Conservation (phyloP, 495 filamentous ascomycete species). For the Articulospora tetracladia region DNA sequence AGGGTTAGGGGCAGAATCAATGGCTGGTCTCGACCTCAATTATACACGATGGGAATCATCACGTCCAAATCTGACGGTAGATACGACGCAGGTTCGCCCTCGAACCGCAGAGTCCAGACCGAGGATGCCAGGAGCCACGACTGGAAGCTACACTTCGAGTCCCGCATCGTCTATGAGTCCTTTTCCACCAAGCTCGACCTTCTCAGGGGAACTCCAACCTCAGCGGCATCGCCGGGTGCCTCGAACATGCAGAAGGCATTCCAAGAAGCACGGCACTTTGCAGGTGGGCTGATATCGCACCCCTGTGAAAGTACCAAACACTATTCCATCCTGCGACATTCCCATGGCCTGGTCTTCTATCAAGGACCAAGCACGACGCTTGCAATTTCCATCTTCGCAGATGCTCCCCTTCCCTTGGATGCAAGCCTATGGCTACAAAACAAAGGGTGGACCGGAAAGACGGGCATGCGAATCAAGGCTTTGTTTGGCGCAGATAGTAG, state of each 20-base stretch:
- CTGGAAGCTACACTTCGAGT: background rate
- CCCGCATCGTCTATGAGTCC: background rate
- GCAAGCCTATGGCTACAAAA: conserved; percentile 63
- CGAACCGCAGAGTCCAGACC: background rate
- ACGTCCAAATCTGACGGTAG: background rate
- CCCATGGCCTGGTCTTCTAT: conserved; percentile 58
- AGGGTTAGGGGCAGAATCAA: too few relatives aligned
- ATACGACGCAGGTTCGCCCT: background rate
- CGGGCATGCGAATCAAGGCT: conserved; percentile 62
- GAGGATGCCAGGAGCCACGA: background rate
- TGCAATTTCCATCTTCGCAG: conserved; percentile 57
- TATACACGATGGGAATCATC: too few relatives aligned
- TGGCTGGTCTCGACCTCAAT: too few relatives aligned
- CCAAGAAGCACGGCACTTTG: conserved; percentile 47
- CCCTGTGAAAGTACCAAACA: conserved; percentile 63
- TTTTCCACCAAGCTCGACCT: background rate
- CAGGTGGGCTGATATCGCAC: conserved; percentile 58
- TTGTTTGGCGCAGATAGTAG: conserved; percentile 47
- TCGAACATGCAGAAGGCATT: conserved; percentile 15
- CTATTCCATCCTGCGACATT: conserved; percentile 64
- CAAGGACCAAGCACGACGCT: conserved; percentile 59
- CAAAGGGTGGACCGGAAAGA: conserved; percentile 64
- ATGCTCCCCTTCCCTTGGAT: conserved; percentile 49
- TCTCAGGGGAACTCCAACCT: background rate
- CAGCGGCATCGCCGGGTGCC: conserved; percentile 2